Evolutionary conservation across 2,329 filamentous ascomycete species (phyloP).

Genomic region (Exophiala phaeomuriformis): DNA sequence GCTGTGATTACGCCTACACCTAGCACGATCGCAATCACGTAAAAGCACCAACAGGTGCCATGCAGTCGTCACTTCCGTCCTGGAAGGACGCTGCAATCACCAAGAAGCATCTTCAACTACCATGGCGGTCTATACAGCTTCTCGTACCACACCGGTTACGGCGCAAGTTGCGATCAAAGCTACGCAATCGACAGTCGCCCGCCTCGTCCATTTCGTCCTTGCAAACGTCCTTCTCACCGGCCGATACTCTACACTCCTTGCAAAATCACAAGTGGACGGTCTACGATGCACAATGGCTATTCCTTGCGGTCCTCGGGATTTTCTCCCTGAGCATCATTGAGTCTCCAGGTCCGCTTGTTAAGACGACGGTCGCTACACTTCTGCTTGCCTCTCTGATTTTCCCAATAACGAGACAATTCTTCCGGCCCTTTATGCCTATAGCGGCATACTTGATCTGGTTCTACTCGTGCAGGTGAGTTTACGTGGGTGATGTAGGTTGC

Average conservation of each 20-base stretch:
- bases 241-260: slow-evolving; percentile 67
- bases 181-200: slow-evolving; percentile 59
- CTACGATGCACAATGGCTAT: slow-evolving; percentile 77
- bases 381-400: slow-evolving; percentile 66
- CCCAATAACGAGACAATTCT: slow-evolving; percentile 82
- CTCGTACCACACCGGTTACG: slow-evolving; percentile 58
- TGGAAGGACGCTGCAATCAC: slow-evolving; percentile 44
- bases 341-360: slow-evolving; percentile 66
- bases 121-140: slow-evolving; percentile 45
- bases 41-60: slow-evolving; percentile 11
- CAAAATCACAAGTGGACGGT: slow-evolving; percentile 71
- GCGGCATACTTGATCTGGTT: slow-evolving; percentile 85
- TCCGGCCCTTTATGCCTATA: slow-evolving; percentile 77
- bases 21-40: neutral
- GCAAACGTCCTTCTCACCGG: slow-evolving; percentile 73
- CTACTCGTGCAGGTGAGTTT: slow-evolving; percentile 79
- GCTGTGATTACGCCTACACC: neutral
- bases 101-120: slow-evolving; percentile 41
- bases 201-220: slow-evolving; percentile 67
- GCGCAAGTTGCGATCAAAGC: slow-evolving; percentile 60
- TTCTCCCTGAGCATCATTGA: slow-evolving; percentile 81
- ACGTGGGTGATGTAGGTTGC: slow-evolving; percentile 1
- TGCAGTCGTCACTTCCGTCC: slow-evolving; percentile 31
- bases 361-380: slow-evolving; percentile 62
- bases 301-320: slow-evolving; percentile 65